phyloP scores from a whole-genome alignment of 2,329 filamentous ascomycete genomes.

The Mollisia scopiformis region DNA sequence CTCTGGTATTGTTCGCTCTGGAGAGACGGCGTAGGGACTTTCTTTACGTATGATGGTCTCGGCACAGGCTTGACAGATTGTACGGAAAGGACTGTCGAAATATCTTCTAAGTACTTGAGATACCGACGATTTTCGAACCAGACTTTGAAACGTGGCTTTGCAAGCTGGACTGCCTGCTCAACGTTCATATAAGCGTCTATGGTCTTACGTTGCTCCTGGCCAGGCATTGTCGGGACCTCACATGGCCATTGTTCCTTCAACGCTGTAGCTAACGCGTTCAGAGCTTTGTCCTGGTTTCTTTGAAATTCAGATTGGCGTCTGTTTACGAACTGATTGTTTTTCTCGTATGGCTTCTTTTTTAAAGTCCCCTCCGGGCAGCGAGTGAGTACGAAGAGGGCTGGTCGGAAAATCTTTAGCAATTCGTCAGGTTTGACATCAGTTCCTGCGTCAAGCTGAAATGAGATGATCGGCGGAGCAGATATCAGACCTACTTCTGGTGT shows the following conservation, averaged over 20 bases:
- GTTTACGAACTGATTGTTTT: no score
- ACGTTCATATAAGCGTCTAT: neutral
- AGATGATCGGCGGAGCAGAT: neutral
- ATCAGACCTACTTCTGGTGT: constrained; percentile 15
- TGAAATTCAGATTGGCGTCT: neutral
- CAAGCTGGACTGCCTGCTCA: neutral
- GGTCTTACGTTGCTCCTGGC: neutral
- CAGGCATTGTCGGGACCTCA: neutral
- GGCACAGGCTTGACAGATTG: neutral
- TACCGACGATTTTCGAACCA: constrained; percentile 15
- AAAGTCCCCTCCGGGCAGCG: neutral
- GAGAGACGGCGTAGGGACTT: neutral
- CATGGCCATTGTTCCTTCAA: neutral
- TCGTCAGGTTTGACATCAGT: no score
- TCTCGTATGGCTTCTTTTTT: no score
- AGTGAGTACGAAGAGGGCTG: neutral
- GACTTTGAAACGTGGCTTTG: constrained; percentile 4
- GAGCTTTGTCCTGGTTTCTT: neutral
- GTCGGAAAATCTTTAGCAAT: neutral
- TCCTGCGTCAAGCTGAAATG: neutral
- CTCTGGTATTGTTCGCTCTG: neutral
- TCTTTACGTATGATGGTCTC: neutral
- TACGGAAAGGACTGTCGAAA: neutral
- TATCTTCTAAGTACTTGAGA: constrained; percentile 5
- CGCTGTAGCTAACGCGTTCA: neutral